A percentile compares a stretch with the other conserved stretches of the same genome.
phyloP scores from a whole-genome alignment of 164 flowering plant species.

The Chloranthus sessilifolius region DNA sequence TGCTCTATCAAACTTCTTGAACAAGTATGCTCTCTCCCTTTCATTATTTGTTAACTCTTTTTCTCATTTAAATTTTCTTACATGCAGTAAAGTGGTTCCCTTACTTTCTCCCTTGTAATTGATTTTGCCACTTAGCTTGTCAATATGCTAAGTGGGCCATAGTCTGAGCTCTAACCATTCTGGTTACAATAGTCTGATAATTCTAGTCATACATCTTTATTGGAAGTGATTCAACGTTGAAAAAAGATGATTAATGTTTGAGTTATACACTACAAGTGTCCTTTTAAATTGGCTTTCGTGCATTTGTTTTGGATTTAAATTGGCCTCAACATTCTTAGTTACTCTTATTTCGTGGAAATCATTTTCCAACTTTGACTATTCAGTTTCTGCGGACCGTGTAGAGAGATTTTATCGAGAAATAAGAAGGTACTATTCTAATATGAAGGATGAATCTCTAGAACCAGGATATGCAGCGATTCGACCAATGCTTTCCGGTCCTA shows the following conservation, averaged over 20 bases:
- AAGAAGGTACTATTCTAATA: slow-evolving; percentile 71
- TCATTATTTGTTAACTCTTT: not conserved
- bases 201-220: too few relatives aligned
- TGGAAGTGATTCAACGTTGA: not conserved
- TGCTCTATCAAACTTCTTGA: slow-evolving; percentile 53
- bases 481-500: slow-evolving; percentile 81
- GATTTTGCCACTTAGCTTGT: too few relatives aligned
- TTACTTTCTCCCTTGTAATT: too few relatives aligned
- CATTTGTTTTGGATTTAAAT: not conserved
- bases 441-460: slow-evolving; percentile 67
- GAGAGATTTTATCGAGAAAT: slow-evolving; percentile 64
- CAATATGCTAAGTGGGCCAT: too few relatives aligned
- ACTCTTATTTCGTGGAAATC: not conserved
- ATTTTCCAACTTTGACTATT: slow-evolving; percentile 67
- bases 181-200: too few relatives aligned
- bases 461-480: slow-evolving; percentile 89
- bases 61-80: not conserved
- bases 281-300: not conserved
- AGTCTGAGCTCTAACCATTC: too few relatives aligned
- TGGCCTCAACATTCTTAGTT: not conserved
- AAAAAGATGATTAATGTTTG: not conserved
- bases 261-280: not conserved
- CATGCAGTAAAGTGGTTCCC: too few relatives aligned
- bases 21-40: slow-evolving; percentile 36
- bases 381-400: slow-evolving; percentile 46